Conservation (phyloP, 2,329 filamentous ascomycete genomes). For the Pseudonectria buxi region DNA sequence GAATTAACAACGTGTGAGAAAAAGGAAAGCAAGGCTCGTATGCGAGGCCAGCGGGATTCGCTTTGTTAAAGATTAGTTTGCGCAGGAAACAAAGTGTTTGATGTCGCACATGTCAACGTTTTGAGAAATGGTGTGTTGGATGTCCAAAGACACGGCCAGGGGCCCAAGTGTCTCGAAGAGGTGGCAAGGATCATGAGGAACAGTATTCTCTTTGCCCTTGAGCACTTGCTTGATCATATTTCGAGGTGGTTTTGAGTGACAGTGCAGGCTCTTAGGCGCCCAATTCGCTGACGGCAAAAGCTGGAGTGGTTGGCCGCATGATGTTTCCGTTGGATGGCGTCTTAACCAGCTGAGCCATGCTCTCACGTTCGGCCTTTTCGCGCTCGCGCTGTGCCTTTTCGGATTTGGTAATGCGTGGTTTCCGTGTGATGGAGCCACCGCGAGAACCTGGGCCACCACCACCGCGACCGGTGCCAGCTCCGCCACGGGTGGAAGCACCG, state of each 20-base stretch:
- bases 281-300: slow-evolving; percentile 31
- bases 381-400: slow-evolving; percentile 74
- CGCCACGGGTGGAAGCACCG: slow-evolving; percentile 54
- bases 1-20: too few species aligned
- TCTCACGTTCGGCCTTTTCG: slow-evolving; percentile 72
- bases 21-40: too few species aligned
- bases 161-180: too few species aligned
- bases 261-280: slow-evolving; percentile 26
- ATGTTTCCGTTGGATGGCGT: slow-evolving; percentile 32
- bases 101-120: too few species aligned
- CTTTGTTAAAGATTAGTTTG: too few species aligned
- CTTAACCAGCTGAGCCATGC: slow-evolving; percentile 32
- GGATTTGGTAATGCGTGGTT: slow-evolving; percentile 80
- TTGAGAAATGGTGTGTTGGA: too few species aligned
- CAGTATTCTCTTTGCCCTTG: too few species aligned
- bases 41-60: too few species aligned
- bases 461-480: slow-evolving; percentile 36
- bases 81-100: too few species aligned
- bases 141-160: too few species aligned
- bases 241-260: too few species aligned
- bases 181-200: too few species aligned
- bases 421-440: slow-evolving; percentile 66
- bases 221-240: background rate
- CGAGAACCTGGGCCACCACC: slow-evolving; percentile 62
- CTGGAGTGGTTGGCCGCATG: slow-evolving; percentile 31